Evolutionary conservation across 2,329 filamentous ascomycete species (phyloP).

Genomic region (Dactylellina parvicollis): DNA sequence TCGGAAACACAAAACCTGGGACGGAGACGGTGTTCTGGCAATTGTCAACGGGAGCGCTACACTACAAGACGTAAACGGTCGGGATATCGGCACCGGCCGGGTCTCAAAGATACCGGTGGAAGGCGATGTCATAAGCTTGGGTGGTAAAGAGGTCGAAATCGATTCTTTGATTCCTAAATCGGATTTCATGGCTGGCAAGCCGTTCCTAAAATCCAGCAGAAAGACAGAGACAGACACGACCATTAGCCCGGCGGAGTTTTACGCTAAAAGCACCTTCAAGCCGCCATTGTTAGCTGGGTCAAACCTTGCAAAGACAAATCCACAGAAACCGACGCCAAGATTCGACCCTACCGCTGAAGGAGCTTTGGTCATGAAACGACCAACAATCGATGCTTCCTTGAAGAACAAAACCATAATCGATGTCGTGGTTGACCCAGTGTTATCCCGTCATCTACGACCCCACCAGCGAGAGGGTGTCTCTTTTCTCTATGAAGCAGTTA

Average conservation of each 20-base stretch:
- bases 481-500: constrained; percentile 79
- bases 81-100: constrained; percentile 61
- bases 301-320: constrained; percentile 64
- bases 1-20: constrained; percentile 82
- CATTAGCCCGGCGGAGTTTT: constrained; percentile 54
- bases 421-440: constrained; percentile 75
- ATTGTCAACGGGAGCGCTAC: constrained; percentile 69
- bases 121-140: constrained; percentile 71
- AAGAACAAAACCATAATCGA: constrained; percentile 75
- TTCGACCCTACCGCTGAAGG: constrained; percentile 71
- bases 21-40: constrained; percentile 74
- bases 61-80: constrained; percentile 72
- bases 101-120: constrained; percentile 66
- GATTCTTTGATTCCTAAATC: constrained; percentile 70
- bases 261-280: constrained; percentile 66
- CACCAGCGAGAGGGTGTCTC: constrained; percentile 76
- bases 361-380: constrained; percentile 75
- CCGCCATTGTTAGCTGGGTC: constrained; percentile 69
- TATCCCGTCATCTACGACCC: constrained; percentile 71
- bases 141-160: constrained; percentile 75
- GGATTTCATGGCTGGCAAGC: constrained; percentile 68
- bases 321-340: constrained; percentile 68
- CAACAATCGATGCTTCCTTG: constrained; percentile 63
- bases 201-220: constrained; percentile 61
- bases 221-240: constrained; percentile 49